phyloP scores from a whole-genome alignment of 1,139 yeast genomes.

The Barnettozyma hawaiiensis region DNA sequence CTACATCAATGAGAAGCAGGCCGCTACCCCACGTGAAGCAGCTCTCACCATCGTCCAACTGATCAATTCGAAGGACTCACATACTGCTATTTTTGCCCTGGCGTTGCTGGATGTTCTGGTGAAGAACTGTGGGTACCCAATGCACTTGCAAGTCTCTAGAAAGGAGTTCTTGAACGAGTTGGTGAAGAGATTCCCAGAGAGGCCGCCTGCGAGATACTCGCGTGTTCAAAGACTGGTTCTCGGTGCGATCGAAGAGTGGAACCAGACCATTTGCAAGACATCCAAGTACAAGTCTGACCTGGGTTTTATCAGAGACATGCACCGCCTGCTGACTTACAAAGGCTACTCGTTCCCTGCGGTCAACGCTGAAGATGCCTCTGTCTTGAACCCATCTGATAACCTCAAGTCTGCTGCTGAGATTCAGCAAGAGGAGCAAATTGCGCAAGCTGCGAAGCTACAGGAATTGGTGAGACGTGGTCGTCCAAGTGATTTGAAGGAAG shows the following conservation, averaged over 20 bases:
- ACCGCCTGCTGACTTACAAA: conserved; percentile 77
- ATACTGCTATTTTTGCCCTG: conserved; percentile 58
- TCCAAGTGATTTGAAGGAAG: conserved; percentile 93
- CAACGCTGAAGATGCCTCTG: conserved; percentile 87
- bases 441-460: conserved; percentile 91
- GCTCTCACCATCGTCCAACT: conserved; percentile 84
- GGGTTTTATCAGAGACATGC: conserved; percentile 93
- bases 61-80: conserved; percentile 78
- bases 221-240: conserved; percentile 79
- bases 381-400: conserved; percentile 85
- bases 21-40: conserved; percentile 87
- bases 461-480: conserved; percentile 93
- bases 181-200: conserved; percentile 89
- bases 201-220: conserved; percentile 83
- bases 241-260: conserved; percentile 96
- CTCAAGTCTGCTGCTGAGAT: conserved; percentile 85
- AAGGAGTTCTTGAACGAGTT: conserved; percentile 92
- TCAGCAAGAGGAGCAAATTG: conserved; percentile 87
- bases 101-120: conserved; percentile 77
- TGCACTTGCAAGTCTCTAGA: conserved; percentile 89
- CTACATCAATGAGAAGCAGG: conserved; percentile 87
- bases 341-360: conserved; percentile 92
- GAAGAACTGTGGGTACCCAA: conserved; percentile 96
- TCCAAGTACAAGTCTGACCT: conserved; percentile 88
- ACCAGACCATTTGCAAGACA: conserved; percentile 88